phyloP scores from a whole-genome alignment of 169 alveolate species.

The Eimeria necatrix region DNA sequence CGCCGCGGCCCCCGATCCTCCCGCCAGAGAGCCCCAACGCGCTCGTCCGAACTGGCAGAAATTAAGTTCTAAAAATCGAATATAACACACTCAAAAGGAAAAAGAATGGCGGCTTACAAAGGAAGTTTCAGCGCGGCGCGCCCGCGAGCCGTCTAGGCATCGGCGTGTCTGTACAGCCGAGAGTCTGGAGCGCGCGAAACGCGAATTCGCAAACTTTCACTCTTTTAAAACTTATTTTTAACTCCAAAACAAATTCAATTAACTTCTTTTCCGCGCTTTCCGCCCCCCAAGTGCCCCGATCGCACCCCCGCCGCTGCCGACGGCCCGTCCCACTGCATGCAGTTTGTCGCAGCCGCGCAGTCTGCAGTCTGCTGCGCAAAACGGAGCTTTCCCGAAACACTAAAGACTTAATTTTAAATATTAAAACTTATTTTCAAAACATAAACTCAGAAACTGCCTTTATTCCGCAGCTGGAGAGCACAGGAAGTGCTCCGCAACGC shows the following conservation, averaged over 20 bases:
- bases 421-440: too few species aligned
- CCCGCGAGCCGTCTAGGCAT: background rate
- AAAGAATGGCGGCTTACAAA: background rate
- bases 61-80: too few species aligned
- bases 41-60: too few species aligned
- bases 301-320: slow-evolving; percentile 36
- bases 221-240: background rate
- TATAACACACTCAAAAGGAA: background rate
- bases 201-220: background rate
- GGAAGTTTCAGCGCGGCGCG: background rate
- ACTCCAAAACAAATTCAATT: background rate
- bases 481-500: too few species aligned
- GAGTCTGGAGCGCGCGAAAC: background rate
- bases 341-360: slow-evolving; percentile 58
- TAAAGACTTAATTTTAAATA: too few species aligned
- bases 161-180: background rate
- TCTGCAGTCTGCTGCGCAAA: background rate
- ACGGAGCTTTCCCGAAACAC: background rate
- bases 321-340: slow-evolving; percentile 18
- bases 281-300: background rate
- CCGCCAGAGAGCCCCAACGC: too few species aligned
- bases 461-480: too few species aligned
- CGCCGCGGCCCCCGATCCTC: too few species aligned
- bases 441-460: too few species aligned
- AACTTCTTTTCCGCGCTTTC: background rate